Evolutionary conservation across 2,329 filamentous ascomycete genomes (phyloP).

Genomic region (Fusarium subtropicale): DNA sequence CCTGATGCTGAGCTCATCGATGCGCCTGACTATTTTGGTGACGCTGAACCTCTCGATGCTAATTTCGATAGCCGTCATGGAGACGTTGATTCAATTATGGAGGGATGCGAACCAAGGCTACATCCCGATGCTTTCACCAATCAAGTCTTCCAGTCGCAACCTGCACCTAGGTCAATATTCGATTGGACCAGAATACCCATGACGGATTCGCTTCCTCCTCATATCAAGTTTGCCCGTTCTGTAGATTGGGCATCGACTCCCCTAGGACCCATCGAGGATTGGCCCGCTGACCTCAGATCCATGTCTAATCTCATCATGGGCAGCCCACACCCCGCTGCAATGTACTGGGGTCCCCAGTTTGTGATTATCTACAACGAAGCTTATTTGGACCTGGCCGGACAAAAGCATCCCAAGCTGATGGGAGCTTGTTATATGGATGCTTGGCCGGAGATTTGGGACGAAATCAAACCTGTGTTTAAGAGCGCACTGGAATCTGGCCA

Average conservation of each 20-base stretch:
- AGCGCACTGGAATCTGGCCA: slow-evolving; percentile 77
- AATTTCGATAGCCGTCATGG: slow-evolving; percentile 17
- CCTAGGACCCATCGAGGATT: slow-evolving; percentile 79
- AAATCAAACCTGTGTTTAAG: slow-evolving; percentile 75
- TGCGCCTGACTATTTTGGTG: slow-evolving; percentile 59
- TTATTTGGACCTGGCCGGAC: slow-evolving; percentile 76
- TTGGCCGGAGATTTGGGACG: slow-evolving; percentile 81
- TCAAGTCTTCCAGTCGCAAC: slow-evolving; percentile 53
- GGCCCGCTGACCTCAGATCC: slow-evolving; percentile 76
- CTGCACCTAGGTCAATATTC: slow-evolving; percentile 66
- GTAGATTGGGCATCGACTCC: slow-evolving; percentile 79
- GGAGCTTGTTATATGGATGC: slow-evolving; percentile 75
- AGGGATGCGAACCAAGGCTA: slow-evolving; percentile 43
- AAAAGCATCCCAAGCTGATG: slow-evolving; percentile 82
- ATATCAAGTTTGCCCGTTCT: slow-evolving; percentile 78
- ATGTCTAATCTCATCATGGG: slow-evolving; percentile 88
- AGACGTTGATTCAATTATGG: slow-evolving; percentile 44
- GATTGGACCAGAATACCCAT: slow-evolving; percentile 83
- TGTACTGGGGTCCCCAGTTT: slow-evolving; percentile 82
- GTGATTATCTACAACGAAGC: slow-evolving; percentile 79
- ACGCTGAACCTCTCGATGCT: slow-evolving; percentile 38
- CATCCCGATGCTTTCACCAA: slow-evolving; percentile 59
- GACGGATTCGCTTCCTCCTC: slow-evolving; percentile 71
- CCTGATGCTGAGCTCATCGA: slow-evolving; percentile 50
- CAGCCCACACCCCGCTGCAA: slow-evolving; percentile 77